Evolutionary conservation across 2,329 filamentous ascomycete species (phyloP), one percentile per base, ranked within the genome.

Genomic region (Acephala macrosclerotiorum): DNA sequence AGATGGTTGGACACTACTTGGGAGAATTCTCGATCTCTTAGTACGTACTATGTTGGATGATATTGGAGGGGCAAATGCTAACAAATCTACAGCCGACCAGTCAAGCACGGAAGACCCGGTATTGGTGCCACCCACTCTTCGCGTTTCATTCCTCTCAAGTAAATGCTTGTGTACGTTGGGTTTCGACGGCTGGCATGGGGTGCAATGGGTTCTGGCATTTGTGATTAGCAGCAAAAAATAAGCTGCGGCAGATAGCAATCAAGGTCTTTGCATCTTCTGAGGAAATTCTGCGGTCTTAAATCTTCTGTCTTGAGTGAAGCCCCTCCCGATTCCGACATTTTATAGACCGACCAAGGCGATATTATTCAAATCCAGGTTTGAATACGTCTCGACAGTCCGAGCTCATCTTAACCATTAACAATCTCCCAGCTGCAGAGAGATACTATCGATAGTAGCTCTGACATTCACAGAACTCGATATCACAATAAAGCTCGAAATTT

Each of bases 41-140:
- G 93, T 97, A 92, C 78, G 93, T 93, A 74, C 60, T 35, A 51
- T 33, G 16, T n/a, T 26, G 11, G 16, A 26, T 14, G 12, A 9
- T 2, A 8, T 1, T 40, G 45, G 20, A 9, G 16, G 45, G 58
- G 49, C 18, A 20, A 33, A 18, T 68, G 71, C 88, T 91, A 81
- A 92, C 83, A 77, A 74, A 64, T 53, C 47, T 67, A 80, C 79
- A 97, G 94, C 93, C 94, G 94, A 87, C 96, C 96, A 80, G 96
- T 99, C 91, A 99, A 98, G 93, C 96, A 99, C 92, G 96, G 96
- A 90, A 89, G 96, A 85, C 96, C 96, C 80, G 96, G 96, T 98
- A 99, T 99, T 81, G 96, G 96, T 96, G 96, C 96, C 80, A 99
- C 96, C 78, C 94, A 99, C 92, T 98, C 95, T 87, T 99, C 96